Evolutionary conservation across 75 land plant species (phyloP).

Genomic region (Cupressus sempervirens): DNA sequence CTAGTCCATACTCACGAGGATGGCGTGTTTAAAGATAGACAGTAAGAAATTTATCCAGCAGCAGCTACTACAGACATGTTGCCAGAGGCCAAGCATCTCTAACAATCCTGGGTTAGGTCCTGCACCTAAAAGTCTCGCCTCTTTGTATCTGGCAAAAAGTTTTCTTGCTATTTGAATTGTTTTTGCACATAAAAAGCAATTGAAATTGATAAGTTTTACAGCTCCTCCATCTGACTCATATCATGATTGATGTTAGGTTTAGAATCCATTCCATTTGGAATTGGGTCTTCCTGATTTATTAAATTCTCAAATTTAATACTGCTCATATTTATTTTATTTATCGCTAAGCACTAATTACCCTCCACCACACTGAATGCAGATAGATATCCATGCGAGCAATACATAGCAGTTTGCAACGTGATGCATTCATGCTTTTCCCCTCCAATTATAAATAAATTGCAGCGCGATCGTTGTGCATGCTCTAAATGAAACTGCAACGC

Average conservation of each 20-base stretch:
- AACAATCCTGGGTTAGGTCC: too few species aligned
- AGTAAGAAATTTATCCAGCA: not conserved
- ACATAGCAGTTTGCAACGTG: not conserved
- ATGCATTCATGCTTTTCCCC: not conserved
- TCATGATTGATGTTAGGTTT: not conserved
- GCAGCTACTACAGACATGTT: not conserved
- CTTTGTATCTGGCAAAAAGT: not conserved
- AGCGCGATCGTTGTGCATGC: not conserved
- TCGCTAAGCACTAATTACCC: not conserved
- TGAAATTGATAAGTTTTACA: not conserved
- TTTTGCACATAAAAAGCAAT: not conserved
- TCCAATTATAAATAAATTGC: not conserved
- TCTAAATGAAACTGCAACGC: not conserved
- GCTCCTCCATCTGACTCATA: not conserved
- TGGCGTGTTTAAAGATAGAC: not conserved
- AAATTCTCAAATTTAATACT: not conserved
- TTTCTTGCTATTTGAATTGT: not conserved
- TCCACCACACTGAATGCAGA: not conserved
- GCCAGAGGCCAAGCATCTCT: not conserved
- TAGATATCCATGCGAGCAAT: not conserved
- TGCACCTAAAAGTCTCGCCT: not conserved
- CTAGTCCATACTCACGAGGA: not conserved
- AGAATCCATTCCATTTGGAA: not conserved
- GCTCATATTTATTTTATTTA: not conserved
- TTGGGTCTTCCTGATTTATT: not conserved